Conservation (phyloP, 345 rosid species). For the Lumnitzera littorea region DNA sequence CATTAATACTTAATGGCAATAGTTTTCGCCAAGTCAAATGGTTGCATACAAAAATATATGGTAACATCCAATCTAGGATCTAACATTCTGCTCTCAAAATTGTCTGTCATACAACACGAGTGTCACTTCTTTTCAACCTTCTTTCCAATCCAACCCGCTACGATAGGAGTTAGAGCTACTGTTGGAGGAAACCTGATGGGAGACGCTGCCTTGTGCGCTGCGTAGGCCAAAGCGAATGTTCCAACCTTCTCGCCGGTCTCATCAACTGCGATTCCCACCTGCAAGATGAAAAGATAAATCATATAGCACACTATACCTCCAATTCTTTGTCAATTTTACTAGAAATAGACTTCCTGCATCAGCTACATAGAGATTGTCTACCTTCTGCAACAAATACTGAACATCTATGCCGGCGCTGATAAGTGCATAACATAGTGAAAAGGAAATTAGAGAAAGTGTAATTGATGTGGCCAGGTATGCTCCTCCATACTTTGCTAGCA, state of each 20-base stretch:
- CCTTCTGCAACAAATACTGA: conserved; percentile 68
- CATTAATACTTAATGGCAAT: too few relatives aligned
- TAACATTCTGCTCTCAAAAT: not conserved
- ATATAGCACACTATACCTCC: not conserved
- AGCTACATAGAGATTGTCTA: conserved; percentile 2
- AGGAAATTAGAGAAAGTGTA: conserved; percentile 78
- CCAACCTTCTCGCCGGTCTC: conserved; percentile 82
- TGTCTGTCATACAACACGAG: not conserved
- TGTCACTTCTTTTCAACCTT: conserved; percentile 45
- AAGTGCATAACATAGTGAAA: conserved; percentile 63
- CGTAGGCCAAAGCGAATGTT: conserved; percentile 78
- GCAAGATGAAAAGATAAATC: conserved; percentile 1
- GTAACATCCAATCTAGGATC: too few relatives aligned
- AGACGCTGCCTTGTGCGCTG: conserved; percentile 96
- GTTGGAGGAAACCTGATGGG: conserved; percentile 94
- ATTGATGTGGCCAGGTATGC: conserved; percentile 92
- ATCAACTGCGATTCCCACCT: conserved; percentile 71
- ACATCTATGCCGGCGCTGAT: conserved; percentile 70
- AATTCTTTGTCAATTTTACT: not conserved
- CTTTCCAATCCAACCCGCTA: conserved; percentile 86
- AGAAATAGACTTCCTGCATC: not conserved
- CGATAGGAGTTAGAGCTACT: conserved; percentile 81
- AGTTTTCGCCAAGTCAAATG: too few relatives aligned
- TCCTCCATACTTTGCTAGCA: conserved; percentile 81
- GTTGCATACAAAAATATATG: too few relatives aligned